Percentiles rank a stretch among this genome's conserved stretches.
phyloP scores from a whole-genome alignment of 2,329 filamentous ascomycete species.

The Xylariaceae sp. region DNA sequence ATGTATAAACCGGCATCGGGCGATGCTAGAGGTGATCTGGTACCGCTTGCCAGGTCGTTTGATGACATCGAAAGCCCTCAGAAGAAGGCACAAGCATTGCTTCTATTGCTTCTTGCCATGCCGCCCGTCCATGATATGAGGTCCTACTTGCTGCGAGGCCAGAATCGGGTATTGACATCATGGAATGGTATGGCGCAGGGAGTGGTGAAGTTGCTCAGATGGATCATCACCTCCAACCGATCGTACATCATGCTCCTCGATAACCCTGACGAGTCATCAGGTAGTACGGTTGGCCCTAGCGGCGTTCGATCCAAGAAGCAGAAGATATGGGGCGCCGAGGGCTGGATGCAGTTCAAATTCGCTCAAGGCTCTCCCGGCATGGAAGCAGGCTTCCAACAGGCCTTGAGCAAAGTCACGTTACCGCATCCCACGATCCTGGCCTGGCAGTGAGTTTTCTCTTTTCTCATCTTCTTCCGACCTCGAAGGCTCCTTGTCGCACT shows the following conservation, averaged over 20 bases:
- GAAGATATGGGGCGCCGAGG: conserved; percentile 56
- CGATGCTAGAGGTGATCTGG: conserved; percentile 3
- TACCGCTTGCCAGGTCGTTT: conserved; percentile 51
- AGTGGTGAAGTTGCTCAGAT: conserved; percentile 65
- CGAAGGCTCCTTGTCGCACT: neutral
- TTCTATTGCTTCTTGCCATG: conserved; percentile 50
- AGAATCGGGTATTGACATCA: conserved; percentile 38
- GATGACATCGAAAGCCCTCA: conserved; percentile 42
- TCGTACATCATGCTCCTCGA: conserved; percentile 79
- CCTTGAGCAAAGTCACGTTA: conserved; percentile 46
- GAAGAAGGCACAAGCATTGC: conserved; percentile 47
- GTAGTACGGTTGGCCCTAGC: too few relatives aligned
- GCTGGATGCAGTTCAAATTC: conserved; percentile 78
- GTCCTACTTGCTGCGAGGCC: conserved; percentile 39
- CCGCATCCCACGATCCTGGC: conserved; percentile 62
- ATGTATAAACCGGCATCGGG: too few relatives aligned
- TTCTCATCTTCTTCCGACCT: too few relatives aligned
- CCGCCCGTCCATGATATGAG: conserved; percentile 58
- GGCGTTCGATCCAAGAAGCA: conserved; percentile 35
- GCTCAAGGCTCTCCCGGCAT: conserved; percentile 85
- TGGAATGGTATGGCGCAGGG: conserved; percentile 57
- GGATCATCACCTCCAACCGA: conserved; percentile 86
- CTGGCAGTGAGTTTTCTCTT: conserved; percentile 53
- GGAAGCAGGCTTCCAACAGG: conserved; percentile 66
- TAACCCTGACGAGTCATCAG: conserved; percentile 21